Evolutionary conservation across 2,329 filamentous ascomycete genomes (phyloP).

Genomic region (Dactylonectria macrodidyma): DNA sequence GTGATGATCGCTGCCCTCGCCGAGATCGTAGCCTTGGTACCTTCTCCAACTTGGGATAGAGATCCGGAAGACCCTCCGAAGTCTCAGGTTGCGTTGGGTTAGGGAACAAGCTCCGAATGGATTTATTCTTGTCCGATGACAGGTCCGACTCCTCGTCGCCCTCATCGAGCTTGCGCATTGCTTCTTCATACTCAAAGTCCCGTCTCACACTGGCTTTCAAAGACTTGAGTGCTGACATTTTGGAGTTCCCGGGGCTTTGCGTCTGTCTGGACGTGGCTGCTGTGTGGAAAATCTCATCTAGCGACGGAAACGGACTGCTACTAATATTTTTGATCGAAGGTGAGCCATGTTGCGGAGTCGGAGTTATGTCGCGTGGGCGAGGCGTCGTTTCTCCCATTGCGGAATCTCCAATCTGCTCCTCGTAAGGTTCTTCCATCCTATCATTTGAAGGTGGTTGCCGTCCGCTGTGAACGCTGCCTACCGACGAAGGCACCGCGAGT

Average conservation of each 20-base stretch:
- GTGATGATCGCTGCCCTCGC: conserved; percentile 35
- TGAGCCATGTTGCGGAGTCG: conserved; percentile 28
- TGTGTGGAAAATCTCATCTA: conserved; percentile 59
- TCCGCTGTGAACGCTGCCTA: conserved; percentile 62
- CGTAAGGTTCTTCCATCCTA: conserved; percentile 50
- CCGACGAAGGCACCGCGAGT: conserved; percentile 39
- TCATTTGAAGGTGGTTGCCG: conserved; percentile 64
- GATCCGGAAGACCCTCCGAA: conserved; percentile 11
- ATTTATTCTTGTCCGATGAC: conserved; percentile 44
- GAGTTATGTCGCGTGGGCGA: conserved; percentile 31
- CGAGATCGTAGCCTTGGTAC: conserved; percentile 33
- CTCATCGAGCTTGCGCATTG: conserved; percentile 60
- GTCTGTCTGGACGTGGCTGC: conserved; percentile 56
- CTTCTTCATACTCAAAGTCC: conserved; percentile 60
- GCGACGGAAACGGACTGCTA: conserved; percentile 54
- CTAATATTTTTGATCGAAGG: conserved; percentile 37
- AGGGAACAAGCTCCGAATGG: conserved; percentile 50
- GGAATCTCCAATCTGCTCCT: conserved; percentile 39
- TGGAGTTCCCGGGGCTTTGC: conserved; percentile 52
- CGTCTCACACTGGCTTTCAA: conserved; percentile 45
- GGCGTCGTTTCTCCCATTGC: conserved; percentile 43
- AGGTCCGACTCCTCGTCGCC: conserved; percentile 49
- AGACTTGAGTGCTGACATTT: conserved; percentile 45
- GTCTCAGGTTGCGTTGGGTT: conserved; percentile 51
- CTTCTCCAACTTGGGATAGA: conserved; percentile 25